Evolutionary conservation across 2,329 filamentous ascomycete genomes (phyloP).

Genomic region (Ustulina deusta): DNA sequence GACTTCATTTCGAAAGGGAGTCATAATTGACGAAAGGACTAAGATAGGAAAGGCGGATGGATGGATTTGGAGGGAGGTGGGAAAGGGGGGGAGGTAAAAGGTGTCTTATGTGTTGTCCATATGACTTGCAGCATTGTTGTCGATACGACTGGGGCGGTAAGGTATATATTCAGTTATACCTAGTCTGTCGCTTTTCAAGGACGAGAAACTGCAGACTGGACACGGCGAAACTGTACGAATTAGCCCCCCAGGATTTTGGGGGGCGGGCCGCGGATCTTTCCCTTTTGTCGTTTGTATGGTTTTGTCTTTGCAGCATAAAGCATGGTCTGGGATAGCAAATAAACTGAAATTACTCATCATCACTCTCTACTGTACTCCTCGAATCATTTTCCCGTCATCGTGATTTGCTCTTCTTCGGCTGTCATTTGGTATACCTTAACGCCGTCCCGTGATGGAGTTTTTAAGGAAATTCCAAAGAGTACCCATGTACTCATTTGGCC

Average conservation of each 20-base stretch:
- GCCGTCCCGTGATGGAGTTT: conserved; percentile 5
- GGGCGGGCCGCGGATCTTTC: conserved; percentile 31
- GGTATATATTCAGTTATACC: conserved; percentile 32
- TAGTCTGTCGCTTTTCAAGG: conserved; percentile 15
- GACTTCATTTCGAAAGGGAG: conserved; percentile 23
- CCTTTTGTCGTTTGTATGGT: conserved; percentile 46
- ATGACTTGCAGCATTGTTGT: conserved; percentile 28
- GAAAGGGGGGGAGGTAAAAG: conserved; percentile 16
- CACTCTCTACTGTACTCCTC: conserved; percentile 36
- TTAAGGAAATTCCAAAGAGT: background rate
- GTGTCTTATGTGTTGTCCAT: conserved; percentile 29
- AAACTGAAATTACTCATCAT: conserved; percentile 45
- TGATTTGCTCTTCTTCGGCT: conserved; percentile 5
- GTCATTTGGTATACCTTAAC: conserved; percentile 20
- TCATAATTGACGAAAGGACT: conserved; percentile 20
- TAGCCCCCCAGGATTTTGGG: conserved; percentile 41
- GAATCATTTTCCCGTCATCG: conserved; percentile 27
- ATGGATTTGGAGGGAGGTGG: background rate
- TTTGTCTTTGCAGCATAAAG: conserved; percentile 45
- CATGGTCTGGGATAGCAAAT: conserved; percentile 53
- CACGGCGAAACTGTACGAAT: conserved; percentile 37
- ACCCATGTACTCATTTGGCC: no score
- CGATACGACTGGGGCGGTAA: conserved; percentile 2
- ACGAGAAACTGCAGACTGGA: conserved; percentile 21
- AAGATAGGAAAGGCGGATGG: conserved; percentile 23